These are phyloP conservation scores for Solidago caesia DNA, from an alignment of 129 eudicot genomes.

Conservation along the genomic window DNA sequence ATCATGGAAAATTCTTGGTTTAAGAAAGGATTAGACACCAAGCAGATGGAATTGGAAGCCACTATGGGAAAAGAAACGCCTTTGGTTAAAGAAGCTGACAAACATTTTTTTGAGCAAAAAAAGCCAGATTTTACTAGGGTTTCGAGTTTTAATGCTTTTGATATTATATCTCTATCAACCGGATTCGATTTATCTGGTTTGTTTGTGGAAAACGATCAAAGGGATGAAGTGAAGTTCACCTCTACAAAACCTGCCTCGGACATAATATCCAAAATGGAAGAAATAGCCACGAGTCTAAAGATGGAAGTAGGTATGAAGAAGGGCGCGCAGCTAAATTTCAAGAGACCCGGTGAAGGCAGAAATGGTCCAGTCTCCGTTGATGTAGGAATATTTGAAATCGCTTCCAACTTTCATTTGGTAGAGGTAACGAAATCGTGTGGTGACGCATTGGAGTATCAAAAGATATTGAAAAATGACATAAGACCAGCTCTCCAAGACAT, in stretches of 20 bases:
- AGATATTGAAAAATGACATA: constrained; percentile 45
- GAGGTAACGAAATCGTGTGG: constrained; percentile 63
- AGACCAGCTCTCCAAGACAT: constrained; percentile 60
- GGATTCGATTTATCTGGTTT: constrained; percentile 84
- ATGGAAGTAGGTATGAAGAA: constrained; percentile 56
- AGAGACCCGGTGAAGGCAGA: constrained; percentile 31
- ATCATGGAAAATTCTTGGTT: constrained; percentile 73
- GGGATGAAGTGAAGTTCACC: constrained; percentile 65
- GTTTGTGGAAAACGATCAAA: constrained; percentile 56
- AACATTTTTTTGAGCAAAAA: constrained; percentile 27
- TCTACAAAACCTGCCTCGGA: constrained; percentile 41
- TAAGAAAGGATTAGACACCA: constrained; percentile 45
- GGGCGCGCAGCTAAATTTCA: constrained; percentile 47
- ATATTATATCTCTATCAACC: constrained; percentile 67
- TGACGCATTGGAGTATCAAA: constrained; percentile 51
- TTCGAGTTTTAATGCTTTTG: constrained; percentile 63
- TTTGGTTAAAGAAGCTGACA: constrained; percentile 15
- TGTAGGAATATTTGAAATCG: constrained; percentile 55
- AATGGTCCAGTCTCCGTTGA: constrained; percentile 42
- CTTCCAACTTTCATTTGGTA: constrained; percentile 55
- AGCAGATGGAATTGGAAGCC: neutral
- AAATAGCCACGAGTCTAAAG: constrained; percentile 45
- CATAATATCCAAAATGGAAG: constrained; percentile 59
- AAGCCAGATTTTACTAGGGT: constrained; percentile 36
- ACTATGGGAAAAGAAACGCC: constrained; percentile 28